phyloP scores from a whole-genome alignment of 202 grass and related monocot genomes.

The Panicum virgatum region DNA sequence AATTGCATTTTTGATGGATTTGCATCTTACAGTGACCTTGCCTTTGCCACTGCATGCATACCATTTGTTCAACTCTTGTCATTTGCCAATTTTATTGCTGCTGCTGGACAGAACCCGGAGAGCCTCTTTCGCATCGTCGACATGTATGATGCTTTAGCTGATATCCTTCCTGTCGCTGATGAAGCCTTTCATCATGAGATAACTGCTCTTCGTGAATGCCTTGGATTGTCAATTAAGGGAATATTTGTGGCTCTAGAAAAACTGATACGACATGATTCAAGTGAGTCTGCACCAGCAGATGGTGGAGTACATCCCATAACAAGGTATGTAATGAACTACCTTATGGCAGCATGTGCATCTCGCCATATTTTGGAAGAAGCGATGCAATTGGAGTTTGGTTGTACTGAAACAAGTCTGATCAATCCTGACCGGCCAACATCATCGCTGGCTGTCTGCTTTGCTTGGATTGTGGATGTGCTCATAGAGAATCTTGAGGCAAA shows the following conservation, averaged over 20 bases:
- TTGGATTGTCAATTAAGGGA: constrained; percentile 61
- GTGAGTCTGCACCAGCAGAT: constrained; percentile 42
- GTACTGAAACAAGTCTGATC: constrained; percentile 20
- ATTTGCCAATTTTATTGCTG: constrained; percentile 37
- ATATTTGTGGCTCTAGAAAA: constrained; percentile 80
- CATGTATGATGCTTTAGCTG: constrained; percentile 50
- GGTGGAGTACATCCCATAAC: constrained; percentile 74
- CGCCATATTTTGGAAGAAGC: constrained; percentile 74
- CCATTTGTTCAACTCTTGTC: constrained; percentile 41
- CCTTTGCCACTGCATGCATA: constrained; percentile 39
- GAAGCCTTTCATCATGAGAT: constrained; percentile 52
- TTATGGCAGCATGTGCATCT: constrained; percentile 63
- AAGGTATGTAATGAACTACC: constrained; percentile 88
- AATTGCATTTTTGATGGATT: constrained; percentile 44
- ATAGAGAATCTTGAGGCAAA: constrained; percentile 66
- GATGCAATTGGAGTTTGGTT: constrained; percentile 56
- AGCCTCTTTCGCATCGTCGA: constrained; percentile 53
- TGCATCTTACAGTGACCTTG: constrained; percentile 37
- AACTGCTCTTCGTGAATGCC: constrained; percentile 42
- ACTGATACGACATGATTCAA: constrained; percentile 56
- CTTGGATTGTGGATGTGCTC: constrained; percentile 84
- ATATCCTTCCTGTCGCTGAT: constrained; percentile 29
- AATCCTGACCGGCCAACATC: constrained; percentile 69
- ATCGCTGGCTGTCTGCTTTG: constrained; percentile 54
- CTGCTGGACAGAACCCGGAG: constrained; percentile 36